Evolutionary conservation across 2,329 filamentous ascomycete genomes (phyloP), one percentile per base, ranked within the genome.

Genomic region (Microcyclospora tardicrescens): DNA sequence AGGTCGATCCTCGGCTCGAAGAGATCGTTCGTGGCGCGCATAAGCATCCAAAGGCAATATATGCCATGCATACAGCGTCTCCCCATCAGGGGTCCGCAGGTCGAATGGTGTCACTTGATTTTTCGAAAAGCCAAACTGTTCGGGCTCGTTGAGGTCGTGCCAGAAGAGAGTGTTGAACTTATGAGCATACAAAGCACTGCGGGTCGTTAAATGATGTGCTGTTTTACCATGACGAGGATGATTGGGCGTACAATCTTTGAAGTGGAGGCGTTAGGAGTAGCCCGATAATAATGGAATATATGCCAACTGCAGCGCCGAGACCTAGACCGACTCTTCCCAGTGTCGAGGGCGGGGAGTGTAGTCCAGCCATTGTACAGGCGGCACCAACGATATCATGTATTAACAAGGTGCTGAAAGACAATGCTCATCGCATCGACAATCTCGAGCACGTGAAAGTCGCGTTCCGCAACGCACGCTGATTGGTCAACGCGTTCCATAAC

Each of bases 41-140:
- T 93, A 93, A 0, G 84, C 65, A 37, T 80, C 76, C 6, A 93
- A 62, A 0, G 89, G 89, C 35, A 95, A 65, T 39, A 96, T 72
- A 55, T 95, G 89, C 89, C 89, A 96, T 16, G 82, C 83, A 55
- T 91, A 93, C 13, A 96, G 64, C 2, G 67, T 75, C 59, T 87
- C 79, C 30, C 77, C 75, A 57, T 95, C 87, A 1, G 75, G 66
- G 0, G 85, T 91, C 3, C 63, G 64, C 29, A 96, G 62, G 35
- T 74, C 77, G 58, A 96, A 95, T 0, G 89, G 83, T 5, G 84
- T 86, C 2, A 93, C 81, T 63, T 96, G 89, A 50, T 86, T 85
- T 55, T 77, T 82, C 38, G 84, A 77, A 60, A 94, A 95, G 0
- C 87, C 87, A 69, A 85, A 93, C 48, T 73, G 72, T 56, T 93